These are phyloP conservation scores for Trichoderma gamsii DNA, from an alignment of 495 filamentous ascomycete species.

Conservation along the genomic window DNA sequence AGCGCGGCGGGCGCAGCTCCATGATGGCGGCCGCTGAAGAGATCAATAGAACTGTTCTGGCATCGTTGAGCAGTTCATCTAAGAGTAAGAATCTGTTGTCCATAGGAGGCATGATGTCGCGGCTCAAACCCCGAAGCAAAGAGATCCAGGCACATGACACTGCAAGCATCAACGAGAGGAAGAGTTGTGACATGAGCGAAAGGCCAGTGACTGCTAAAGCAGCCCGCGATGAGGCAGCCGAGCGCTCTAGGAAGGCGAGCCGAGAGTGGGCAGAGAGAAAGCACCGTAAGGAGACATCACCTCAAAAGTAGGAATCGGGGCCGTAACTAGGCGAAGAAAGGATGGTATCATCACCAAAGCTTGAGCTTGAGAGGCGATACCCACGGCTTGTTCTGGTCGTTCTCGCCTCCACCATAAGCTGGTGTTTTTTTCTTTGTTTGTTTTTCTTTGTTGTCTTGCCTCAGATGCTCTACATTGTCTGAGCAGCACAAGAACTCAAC, in stretches of 20 bases:
- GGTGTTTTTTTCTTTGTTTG: background rate
- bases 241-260: conserved; percentile 55
- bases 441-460: background rate
- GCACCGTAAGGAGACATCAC: conserved; percentile 34
- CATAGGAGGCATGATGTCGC: conserved; percentile 37
- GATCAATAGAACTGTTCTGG: conserved; percentile 26
- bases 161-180: conserved; percentile 35
- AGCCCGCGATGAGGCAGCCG: conserved; percentile 58
- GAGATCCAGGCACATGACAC: conserved; percentile 57
- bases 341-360: background rate
- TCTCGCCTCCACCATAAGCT: background rate
- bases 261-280: conserved; percentile 69
- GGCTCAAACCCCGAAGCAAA: conserved; percentile 49
- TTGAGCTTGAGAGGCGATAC: background rate
- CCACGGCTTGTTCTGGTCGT: background rate
- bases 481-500: background rate
- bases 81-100: conserved; percentile 43
- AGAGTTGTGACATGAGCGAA: conserved; percentile 47
- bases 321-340: background rate
- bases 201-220: conserved; percentile 52
- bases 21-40: conserved; percentile 9
- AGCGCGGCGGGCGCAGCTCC: conserved; percentile 6
- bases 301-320: background rate
- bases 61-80: conserved; percentile 35
- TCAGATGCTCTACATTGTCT: background rate